A percentile compares a stretch with the other conserved stretches of the same genome.
Conservation (phyloP, 192 early-diverging fungal species). For the Phlyctochytrium arcticum region DNA sequence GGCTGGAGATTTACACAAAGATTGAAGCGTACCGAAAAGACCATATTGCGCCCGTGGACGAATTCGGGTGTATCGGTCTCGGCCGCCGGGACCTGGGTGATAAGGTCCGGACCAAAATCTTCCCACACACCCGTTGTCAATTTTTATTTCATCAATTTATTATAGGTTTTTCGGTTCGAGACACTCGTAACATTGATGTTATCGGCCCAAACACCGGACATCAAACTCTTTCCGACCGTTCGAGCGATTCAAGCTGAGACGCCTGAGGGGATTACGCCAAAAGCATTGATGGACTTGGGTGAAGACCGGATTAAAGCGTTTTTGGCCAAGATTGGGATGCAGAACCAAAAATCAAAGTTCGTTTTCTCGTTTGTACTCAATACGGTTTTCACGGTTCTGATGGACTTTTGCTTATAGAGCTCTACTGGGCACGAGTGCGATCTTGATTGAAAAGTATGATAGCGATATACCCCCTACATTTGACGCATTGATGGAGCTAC, state of each 20-base stretch:
- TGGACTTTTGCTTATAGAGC: slow-evolving; percentile 38
- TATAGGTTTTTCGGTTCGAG: slow-evolving; percentile 70
- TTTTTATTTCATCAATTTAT: background rate
- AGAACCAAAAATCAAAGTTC: slow-evolving; percentile 72
- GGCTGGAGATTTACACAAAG: background rate
- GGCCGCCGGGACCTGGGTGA: slow-evolving; percentile 11
- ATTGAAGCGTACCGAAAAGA: slow-evolving; percentile 6
- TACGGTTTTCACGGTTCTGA: background rate
- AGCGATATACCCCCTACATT: slow-evolving; percentile 82
- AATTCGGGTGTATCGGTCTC: slow-evolving; percentile 2
- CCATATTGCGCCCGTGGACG: slow-evolving; percentile 10
- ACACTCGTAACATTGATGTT: slow-evolving; percentile 82
- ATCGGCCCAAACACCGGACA: slow-evolving; percentile 92
- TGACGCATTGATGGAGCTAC: slow-evolving; percentile 71
- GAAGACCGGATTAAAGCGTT: slow-evolving; percentile 62
- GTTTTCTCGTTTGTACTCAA: slow-evolving; percentile 1
- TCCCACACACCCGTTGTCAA: background rate
- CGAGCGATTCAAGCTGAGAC: slow-evolving; percentile 56
- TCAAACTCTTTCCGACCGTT: slow-evolving; percentile 76
- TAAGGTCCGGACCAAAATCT: background rate
- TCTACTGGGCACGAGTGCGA: slow-evolving; percentile 73
- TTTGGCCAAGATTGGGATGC: slow-evolving; percentile 85
- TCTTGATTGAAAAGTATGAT: slow-evolving; percentile 65
- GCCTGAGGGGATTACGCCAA: slow-evolving; percentile 65
- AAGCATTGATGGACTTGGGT: slow-evolving; percentile 58